phyloP scores from a whole-genome alignment of 257 asterid species.

The Knoxia roxburghii region DNA sequence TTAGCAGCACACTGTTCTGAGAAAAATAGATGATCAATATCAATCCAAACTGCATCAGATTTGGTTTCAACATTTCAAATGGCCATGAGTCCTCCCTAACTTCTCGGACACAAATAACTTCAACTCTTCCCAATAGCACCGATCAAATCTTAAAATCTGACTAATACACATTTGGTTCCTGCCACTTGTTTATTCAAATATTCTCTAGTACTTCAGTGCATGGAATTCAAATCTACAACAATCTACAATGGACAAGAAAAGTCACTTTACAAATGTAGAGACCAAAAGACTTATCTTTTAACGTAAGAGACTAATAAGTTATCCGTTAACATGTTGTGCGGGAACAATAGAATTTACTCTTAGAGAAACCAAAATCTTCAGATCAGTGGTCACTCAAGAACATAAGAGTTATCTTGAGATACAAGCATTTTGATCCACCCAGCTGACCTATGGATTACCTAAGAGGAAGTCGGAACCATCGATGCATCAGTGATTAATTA shows the following conservation, averaged over 20 bases:
- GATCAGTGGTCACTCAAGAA: neutral
- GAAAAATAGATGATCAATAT: neutral
- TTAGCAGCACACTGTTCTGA: neutral
- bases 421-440: conserved; percentile 1
- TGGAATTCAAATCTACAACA: too few species aligned
- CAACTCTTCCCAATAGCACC: neutral
- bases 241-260: too few species aligned
- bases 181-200: too few species aligned
- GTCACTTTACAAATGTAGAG: too few species aligned
- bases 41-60: neutral
- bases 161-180: neutral
- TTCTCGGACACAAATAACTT: too few species aligned
- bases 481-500: neutral
- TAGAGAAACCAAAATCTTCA: too few species aligned
- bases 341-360: too few species aligned
- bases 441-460: neutral
- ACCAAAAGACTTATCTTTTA: neutral
- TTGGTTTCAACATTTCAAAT: neutral
- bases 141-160: neutral
- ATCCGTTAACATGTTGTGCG: neutral
- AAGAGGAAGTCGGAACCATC: neutral
- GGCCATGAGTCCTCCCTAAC: neutral
- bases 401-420: neutral
- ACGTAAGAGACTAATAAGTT: neutral
- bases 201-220: too few species aligned